phyloP scores from a whole-genome alignment of 345 rosid species.

The Gossypium turneri region DNA sequence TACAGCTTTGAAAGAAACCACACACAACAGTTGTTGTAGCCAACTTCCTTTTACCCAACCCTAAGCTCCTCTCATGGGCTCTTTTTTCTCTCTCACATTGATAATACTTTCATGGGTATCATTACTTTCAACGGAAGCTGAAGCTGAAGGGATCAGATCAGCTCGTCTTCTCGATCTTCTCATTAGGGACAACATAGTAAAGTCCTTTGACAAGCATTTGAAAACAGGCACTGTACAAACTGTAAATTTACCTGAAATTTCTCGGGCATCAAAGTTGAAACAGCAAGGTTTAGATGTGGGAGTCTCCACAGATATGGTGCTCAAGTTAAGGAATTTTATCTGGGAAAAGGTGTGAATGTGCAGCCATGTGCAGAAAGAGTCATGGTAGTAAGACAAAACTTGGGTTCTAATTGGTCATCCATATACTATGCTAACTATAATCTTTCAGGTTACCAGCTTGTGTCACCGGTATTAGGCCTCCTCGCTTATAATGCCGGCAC shows the following conservation, averaged over 20 bases:
- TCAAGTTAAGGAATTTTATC: conserved; percentile 57
- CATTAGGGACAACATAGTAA: conserved; percentile 67
- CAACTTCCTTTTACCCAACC: conserved; percentile 5
- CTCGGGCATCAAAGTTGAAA: conserved; percentile 62
- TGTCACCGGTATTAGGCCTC: conserved; percentile 80
- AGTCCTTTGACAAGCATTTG: conserved; percentile 42
- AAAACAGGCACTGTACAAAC: conserved; percentile 55
- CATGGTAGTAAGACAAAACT: conserved; percentile 63
- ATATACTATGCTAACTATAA: conserved; percentile 64
- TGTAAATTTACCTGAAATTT: conserved; percentile 61
- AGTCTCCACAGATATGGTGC: conserved; percentile 88
- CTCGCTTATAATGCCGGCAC: conserved; percentile 58
- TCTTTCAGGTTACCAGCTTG: conserved; percentile 69
- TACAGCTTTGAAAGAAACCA: not conserved
- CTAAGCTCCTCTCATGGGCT: conserved; percentile 33
- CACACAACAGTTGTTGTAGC: no score
- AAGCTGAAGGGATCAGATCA: conserved; percentile 51
- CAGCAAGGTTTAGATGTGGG: conserved; percentile 77
- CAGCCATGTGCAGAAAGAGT: conserved; percentile 86
- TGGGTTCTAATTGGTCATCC: conserved; percentile 72
- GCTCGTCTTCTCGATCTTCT: conserved; percentile 60
- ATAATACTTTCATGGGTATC: conserved; percentile 25
- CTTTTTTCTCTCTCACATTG: conserved; percentile 24
- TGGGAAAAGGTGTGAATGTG: conserved; percentile 53
- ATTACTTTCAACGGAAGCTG: conserved; percentile 11